Conservation (phyloP, 768 basidiomycete genomes). For the Suillus bovinus region DNA sequence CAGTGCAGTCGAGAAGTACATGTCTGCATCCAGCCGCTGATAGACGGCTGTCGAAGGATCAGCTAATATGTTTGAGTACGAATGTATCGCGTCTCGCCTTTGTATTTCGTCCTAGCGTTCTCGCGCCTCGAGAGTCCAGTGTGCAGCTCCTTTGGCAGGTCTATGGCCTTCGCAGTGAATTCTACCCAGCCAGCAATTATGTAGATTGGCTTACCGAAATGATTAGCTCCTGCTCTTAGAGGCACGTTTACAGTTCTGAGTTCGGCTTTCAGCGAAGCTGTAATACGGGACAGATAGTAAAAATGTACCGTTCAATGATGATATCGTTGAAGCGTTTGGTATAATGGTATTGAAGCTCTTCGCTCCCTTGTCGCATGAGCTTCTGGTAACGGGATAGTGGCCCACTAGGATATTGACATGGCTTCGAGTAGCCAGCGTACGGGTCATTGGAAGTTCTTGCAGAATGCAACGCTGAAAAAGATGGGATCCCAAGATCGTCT, state of each 20-base stretch:
- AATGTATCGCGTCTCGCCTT: constrained; percentile 22
- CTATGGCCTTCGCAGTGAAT: constrained; percentile 27
- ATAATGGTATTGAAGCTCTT: constrained; percentile 55
- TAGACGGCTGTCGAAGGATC: constrained; percentile 43
- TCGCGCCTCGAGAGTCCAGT: constrained; percentile 35
- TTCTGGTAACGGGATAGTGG: constrained; percentile 48
- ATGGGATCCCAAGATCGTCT: constrained; percentile 40
- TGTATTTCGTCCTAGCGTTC: constrained; percentile 26
- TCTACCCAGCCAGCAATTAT: not conserved
- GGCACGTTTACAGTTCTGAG: constrained; percentile 43
- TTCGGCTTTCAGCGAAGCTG: not conserved
- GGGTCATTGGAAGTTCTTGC: constrained; percentile 12
- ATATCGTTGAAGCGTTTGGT: constrained; percentile 41
- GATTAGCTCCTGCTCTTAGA: constrained; percentile 48
- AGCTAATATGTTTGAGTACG: not conserved
- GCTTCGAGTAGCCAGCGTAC: constrained; percentile 49
- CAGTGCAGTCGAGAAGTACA: constrained; percentile 63
- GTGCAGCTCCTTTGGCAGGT: constrained; percentile 42
- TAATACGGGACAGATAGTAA: not conserved
- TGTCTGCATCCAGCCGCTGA: constrained; percentile 53
- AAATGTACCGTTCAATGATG: constrained; percentile 54
- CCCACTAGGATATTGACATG: constrained; percentile 40
- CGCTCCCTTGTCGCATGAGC: constrained; percentile 35
- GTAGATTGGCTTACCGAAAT: constrained; percentile 40
- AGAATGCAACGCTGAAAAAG: constrained; percentile 41